These are phyloP conservation scores for Echeveria elegans DNA, from an alignment of 164 flowering plant species.

Conservation along the genomic window DNA sequence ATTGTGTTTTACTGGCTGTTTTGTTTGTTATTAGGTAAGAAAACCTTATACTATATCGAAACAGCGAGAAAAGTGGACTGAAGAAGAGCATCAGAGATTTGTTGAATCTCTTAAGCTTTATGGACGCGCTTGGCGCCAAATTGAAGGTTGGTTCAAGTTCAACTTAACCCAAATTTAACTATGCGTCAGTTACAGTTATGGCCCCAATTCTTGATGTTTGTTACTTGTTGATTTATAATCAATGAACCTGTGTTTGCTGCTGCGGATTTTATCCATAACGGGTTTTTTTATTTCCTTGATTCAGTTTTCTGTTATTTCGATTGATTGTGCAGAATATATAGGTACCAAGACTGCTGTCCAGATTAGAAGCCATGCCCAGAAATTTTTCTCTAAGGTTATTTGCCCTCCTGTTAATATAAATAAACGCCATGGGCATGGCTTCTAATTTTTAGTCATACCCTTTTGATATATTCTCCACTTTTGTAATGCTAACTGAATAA, in stretches of 20 bases:
- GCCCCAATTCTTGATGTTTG: not conserved
- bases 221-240: not conserved
- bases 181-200: not conserved
- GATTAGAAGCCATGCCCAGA: constrained; percentile 93
- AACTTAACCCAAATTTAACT: not conserved
- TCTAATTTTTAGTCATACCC: not conserved
- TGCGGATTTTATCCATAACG: not conserved
- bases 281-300: not conserved
- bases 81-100: constrained; percentile 7
- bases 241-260: not conserved
- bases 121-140: constrained; percentile 1
- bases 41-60: constrained; percentile 6
- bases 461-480: not conserved
- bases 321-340: constrained; percentile 52
- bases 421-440: not conserved
- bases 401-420: not conserved
- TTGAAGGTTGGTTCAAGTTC: not conserved
- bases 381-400: constrained; percentile 79
- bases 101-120: constrained; percentile 1
- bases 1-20: not conserved
- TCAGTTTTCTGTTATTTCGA: not conserved
- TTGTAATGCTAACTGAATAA: not conserved
- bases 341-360: constrained; percentile 89
- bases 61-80: constrained; percentile 5
- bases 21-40: not conserved